These are phyloP conservation scores for Eucalyptus viminalis DNA, from an alignment of 345 rosid species.

Conservation along the genomic window DNA sequence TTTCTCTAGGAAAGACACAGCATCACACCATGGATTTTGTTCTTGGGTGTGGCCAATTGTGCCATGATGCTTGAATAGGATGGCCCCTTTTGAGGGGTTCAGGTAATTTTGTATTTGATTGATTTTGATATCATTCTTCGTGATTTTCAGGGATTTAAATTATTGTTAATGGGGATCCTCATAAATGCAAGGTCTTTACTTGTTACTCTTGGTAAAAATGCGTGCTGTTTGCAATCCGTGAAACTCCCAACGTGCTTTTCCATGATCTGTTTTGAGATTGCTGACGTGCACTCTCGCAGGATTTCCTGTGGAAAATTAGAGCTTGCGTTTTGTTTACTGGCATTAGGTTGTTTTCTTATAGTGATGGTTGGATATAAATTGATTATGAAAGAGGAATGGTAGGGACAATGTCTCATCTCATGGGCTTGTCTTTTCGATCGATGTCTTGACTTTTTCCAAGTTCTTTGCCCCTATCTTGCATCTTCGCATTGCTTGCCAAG, in stretches of 20 bases:
- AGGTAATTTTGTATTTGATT: conserved; percentile 18
- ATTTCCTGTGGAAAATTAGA: background rate
- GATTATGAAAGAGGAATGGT: background rate
- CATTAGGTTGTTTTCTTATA: background rate
- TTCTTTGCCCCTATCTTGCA: background rate
- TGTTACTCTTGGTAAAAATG: background rate
- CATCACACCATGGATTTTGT: conserved; percentile 23
- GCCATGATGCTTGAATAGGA: conserved; percentile 5
- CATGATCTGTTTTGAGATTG: background rate
- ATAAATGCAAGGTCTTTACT: background rate
- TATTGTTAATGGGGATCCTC: background rate
- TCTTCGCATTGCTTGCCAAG: background rate
- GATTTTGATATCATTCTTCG: background rate
- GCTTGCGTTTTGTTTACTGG: background rate
- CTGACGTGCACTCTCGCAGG: background rate
- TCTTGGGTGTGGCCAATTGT: conserved; percentile 13
- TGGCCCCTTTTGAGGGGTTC: conserved; percentile 3
- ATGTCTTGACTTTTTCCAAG: background rate
- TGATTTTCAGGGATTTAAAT: background rate
- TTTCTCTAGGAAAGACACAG: conserved; percentile 3
- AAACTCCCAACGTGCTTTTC: background rate
- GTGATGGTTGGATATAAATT: background rate
- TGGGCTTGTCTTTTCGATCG: background rate
- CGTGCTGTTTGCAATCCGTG: background rate
- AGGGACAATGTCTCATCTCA: background rate